Evolutionary conservation across 352 stramenopile genomes (phyloP), one percentile per base, ranked within the genome.

Genomic region (Globisporangium polare): DNA sequence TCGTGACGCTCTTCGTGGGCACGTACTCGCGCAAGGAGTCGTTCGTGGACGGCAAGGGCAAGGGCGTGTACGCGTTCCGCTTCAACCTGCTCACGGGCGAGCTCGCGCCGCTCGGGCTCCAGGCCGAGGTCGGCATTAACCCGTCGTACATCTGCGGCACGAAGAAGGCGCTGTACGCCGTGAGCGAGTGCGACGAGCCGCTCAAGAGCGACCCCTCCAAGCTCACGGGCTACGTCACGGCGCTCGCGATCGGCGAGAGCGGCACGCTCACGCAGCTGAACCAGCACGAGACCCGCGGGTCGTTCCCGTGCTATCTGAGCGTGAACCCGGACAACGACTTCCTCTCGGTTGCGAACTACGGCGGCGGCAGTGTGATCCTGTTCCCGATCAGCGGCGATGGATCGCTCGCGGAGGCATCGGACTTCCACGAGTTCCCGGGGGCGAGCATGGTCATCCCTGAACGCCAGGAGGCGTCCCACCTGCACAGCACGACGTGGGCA

Each of bases 1-100:
- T 69, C 52, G 70, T 69, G 31, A 80, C 75, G 24, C 69, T 95
- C 2, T 90, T 90, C 52, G 83, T 93, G 22, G 86, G 86, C 61
- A 93, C 83, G n/a, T 95, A 95, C 69, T 91, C 86, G 53, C 83
- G 83, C 60, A 83, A 83, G 63, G 78, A 91, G 71, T 74, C 68
- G 51, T 80, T 90, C 67, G 83, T 95, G 57, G 67, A 95, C 50
- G 86, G 86, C 53, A 80, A 91, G 53, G 86, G 82, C 58, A 80
- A 81, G 55, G 86, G 83, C 62, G 78, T 95, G 62, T 74, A 90
- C 68, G 65, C 75, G 17, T 89, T 90, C 67, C 67, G 67, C 33
- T 75, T 95, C 50, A 64, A 88, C 56, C 64, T 78, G 35, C 41
- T 65, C 24, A 86, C 66, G 6, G 85, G 83, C 45, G 69, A 69